Conservation (phyloP, 2,329 filamentous ascomycete species). For the Nothopassalora personata region DNA sequence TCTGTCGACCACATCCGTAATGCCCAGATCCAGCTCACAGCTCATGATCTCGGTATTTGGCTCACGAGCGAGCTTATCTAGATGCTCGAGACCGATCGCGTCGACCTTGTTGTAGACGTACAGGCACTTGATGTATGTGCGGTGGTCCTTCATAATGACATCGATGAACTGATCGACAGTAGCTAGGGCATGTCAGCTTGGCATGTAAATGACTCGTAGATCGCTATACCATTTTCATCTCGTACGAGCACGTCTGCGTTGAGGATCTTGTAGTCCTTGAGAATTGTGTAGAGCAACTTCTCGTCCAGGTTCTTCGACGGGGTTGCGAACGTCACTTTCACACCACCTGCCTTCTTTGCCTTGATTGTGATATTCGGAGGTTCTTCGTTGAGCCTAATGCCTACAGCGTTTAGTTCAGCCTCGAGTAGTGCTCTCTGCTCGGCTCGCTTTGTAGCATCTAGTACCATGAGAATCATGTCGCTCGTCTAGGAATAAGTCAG, state of each 20-base stretch:
- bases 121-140: constrained; percentile 89
- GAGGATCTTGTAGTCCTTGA: constrained; percentile 96
- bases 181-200: constrained; percentile 42
- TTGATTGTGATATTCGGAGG: constrained; percentile 99
- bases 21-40: constrained; percentile 90
- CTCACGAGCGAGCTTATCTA: constrained; percentile 87
- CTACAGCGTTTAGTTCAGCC: constrained; percentile 88
- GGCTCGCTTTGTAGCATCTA: constrained; percentile 93
- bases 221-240: constrained; percentile 66
- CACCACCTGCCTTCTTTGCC: constrained; percentile 87
- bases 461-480: constrained; percentile 91
- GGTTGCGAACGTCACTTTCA: constrained; percentile 95
- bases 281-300: constrained; percentile 96
- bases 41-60: constrained; percentile 95
- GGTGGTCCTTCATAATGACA: constrained; percentile 97
- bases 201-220: background rate
- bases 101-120: constrained; percentile 99
- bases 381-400: constrained; percentile 85
- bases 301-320: constrained; percentile 91
- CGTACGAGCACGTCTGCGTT: constrained; percentile 95
- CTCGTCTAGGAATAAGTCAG: constrained; percentile 57
- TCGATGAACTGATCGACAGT: constrained; percentile 99
- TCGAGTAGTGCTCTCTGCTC: constrained; percentile 88
- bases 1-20: constrained; percentile 86
- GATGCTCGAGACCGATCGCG: constrained; percentile 83